These are phyloP conservation scores for Peniophora sp. DNA, from an alignment of 1,284 basidiomycete genomes.

Conservation along the genomic window DNA sequence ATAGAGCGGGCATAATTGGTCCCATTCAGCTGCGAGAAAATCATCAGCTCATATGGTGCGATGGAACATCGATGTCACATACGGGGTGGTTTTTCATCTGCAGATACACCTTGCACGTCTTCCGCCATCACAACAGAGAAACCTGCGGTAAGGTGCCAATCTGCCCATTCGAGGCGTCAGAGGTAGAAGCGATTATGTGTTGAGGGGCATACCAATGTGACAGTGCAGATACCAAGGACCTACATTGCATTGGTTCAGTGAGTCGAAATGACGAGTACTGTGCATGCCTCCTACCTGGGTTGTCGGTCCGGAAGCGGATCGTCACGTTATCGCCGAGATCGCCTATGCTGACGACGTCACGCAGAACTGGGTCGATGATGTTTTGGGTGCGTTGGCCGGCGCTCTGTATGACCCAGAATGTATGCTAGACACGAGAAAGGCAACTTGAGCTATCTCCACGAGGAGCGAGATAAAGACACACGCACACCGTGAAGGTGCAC, in stretches of 20 bases:
- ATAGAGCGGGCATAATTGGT: too few species aligned
- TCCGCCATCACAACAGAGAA: conserved; percentile 1
- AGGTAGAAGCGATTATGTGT: background rate
- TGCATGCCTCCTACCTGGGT: conserved; percentile 14
- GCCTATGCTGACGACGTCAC: conserved; percentile 20
- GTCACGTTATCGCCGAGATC: conserved; percentile 16
- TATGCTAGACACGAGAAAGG: conserved; percentile 17
- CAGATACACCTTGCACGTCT: background rate
- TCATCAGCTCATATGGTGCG: too few species aligned
- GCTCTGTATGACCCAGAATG: conserved; percentile 20
- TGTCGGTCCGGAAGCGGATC: conserved; percentile 30
- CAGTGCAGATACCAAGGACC: conserved; percentile 1
- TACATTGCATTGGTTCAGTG: too few species aligned
- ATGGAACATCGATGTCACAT: background rate
- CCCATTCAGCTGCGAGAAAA: too few species aligned
- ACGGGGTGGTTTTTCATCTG: background rate
- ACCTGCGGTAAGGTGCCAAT: background rate
- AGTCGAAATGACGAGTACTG: too few species aligned
- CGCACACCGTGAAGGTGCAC: background rate
- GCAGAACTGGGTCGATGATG: conserved; percentile 27
- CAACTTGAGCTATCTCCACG: background rate
- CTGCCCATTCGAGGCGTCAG: background rate
- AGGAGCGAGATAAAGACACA: background rate
- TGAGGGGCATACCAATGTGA: background rate
- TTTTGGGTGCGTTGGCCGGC: conserved; percentile 22